These are phyloP conservation scores for Colletotrichum australisinense DNA, from an alignment of 2,329 filamentous ascomycete species.

Conservation along the genomic window DNA sequence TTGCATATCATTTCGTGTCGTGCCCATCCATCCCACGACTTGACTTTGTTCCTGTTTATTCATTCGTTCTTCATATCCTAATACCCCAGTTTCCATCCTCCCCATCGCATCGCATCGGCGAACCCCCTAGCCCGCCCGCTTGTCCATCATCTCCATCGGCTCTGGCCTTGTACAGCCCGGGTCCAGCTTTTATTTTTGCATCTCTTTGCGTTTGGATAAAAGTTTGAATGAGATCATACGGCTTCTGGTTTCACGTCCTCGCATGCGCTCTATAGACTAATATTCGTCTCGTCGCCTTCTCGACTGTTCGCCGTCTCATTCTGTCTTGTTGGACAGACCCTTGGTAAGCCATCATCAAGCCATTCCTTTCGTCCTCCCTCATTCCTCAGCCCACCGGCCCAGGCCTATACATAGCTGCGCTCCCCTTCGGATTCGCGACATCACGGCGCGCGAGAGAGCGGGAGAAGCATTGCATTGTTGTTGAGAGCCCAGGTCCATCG, in stretches of 20 bases:
- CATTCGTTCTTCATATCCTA: conserved; percentile 29
- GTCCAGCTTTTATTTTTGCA: conserved; percentile 13
- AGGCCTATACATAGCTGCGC: conserved; percentile 23
- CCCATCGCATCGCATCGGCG: conserved; percentile 1
- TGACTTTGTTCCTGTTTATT: conserved; percentile 17
- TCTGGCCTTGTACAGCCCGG: background rate
- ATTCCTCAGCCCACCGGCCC: conserved; percentile 22
- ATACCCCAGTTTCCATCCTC: conserved; percentile 22
- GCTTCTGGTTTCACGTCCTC: conserved; percentile 25
- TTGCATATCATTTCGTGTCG: conserved; percentile 28
- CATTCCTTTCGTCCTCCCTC: conserved; percentile 30
- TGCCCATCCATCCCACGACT: conserved; percentile 26
- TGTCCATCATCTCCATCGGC: conserved; percentile 2
- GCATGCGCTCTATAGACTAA: conserved; percentile 33
- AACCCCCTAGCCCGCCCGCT: conserved; percentile 9
- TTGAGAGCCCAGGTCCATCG: conserved; percentile 6
- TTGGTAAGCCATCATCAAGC: conserved; percentile 24
- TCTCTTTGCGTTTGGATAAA: conserved; percentile 31
- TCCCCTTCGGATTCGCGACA: conserved; percentile 13
- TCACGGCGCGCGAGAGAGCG: conserved; percentile 12
- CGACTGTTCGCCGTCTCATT: conserved; percentile 9
- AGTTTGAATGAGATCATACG: conserved; percentile 36
- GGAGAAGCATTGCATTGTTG: conserved; percentile 1
- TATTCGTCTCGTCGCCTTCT: conserved; percentile 11
- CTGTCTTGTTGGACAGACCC: conserved; percentile 5